phyloP scores from a whole-genome alignment of 306 rosid genomes.

The Quercus cerris region DNA sequence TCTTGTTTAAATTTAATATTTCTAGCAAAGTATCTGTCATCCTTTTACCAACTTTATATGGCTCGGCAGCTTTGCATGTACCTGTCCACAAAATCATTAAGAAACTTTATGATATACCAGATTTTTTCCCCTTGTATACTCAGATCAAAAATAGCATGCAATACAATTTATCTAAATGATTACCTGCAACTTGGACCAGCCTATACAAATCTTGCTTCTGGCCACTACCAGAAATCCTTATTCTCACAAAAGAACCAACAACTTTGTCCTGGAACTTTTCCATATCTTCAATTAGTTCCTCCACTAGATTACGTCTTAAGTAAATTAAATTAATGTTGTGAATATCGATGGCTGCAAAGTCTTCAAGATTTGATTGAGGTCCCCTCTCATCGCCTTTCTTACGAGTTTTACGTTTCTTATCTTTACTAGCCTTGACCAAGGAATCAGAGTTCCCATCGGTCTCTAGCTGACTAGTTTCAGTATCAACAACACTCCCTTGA shows the following conservation, averaged over 20 bases:
- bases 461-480: conserved; percentile 78
- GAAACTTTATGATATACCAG: conserved; percentile 3
- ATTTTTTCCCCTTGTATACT: conserved; percentile 14
- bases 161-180: conserved; percentile 24
- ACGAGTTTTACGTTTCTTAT: conserved; percentile 73
- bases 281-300: conserved; percentile 76
- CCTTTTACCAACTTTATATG: conserved; percentile 98
- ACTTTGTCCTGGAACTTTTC: conserved; percentile 74
- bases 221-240: conserved; percentile 92
- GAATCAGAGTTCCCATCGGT: conserved; percentile 66
- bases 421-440: conserved; percentile 54
- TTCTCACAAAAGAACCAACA: conserved; percentile 91
- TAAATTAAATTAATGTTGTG: conserved; percentile 92
- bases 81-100: conserved; percentile 55
- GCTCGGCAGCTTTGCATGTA: conserved; percentile 90
- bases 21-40: conserved; percentile 73
- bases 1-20: conserved; percentile 96
- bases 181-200: conserved; percentile 98
- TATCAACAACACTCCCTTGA: conserved; percentile 90
- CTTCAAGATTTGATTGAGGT: conserved; percentile 77
- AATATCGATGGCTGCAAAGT: conserved; percentile 90
- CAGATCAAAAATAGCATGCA: conserved; percentile 12
- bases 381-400: conserved; percentile 79
- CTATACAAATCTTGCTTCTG: conserved; percentile 99
- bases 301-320: conserved; percentile 87